Percentiles rank a stretch among this genome's conserved stretches.
Evolutionary conservation across 169 alveolate species (phyloP).

Genomic region (Plasmodium yoelii): DNA sequence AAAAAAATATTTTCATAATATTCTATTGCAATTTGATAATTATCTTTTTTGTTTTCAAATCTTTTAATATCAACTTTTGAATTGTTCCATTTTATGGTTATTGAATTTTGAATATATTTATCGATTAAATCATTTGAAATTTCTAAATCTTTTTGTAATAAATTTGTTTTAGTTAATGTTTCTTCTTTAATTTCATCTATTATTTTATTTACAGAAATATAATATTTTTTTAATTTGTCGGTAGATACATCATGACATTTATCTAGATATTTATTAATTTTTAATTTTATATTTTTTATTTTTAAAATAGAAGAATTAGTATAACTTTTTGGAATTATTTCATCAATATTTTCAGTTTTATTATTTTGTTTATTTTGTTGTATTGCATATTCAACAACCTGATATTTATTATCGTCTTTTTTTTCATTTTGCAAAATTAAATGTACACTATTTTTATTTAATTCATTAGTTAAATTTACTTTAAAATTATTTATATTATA

Average conservation of each 20-base stretch:
- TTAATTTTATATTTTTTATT: conserved; percentile 20
- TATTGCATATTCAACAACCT: background rate
- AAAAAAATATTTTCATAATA: conserved; percentile 18
- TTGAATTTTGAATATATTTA: conserved; percentile 10
- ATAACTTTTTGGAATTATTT: background rate
- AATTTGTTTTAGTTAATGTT: conserved; percentile 15
- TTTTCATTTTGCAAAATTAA: conserved; percentile 5
- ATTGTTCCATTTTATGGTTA: conserved; percentile 4
- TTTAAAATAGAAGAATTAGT: conserved; percentile 13
- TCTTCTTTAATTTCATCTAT: conserved; percentile 37
- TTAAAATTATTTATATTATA: conserved; percentile 36
- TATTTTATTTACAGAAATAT: background rate
- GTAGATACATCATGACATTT: conserved; percentile 11
- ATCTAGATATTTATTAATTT: conserved; percentile 20
- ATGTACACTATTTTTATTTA: conserved; percentile 16
- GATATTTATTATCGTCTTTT: background rate
- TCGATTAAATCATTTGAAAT: background rate
- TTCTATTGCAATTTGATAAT: background rate
- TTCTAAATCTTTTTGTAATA: conserved; percentile 25
- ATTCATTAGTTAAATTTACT: conserved; percentile 9
- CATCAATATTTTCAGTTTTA: background rate
- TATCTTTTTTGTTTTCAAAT: background rate
- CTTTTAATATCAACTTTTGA: background rate
- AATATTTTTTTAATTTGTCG: conserved; percentile 17
- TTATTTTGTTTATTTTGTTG: background rate